A percentile compares a stretch with the other conserved stretches of the same genome.
phyloP scores from a whole-genome alignment of 2,329 filamentous ascomycete species.

The Epichloe glyceriae region DNA sequence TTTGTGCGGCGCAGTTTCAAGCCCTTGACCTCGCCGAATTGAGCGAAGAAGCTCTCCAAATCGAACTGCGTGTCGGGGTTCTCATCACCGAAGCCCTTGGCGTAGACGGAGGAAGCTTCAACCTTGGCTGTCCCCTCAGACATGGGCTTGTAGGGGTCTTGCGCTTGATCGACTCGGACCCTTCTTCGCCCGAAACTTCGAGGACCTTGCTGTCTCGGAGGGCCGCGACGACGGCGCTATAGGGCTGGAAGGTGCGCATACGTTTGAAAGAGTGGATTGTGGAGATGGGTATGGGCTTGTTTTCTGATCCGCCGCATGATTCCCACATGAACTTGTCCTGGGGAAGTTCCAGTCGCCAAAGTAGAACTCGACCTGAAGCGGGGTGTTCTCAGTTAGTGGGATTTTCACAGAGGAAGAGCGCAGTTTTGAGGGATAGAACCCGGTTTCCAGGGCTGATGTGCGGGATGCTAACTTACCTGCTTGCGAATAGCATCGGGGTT shows the following conservation, averaged over 20 bases:
- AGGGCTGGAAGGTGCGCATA: slow-evolving; percentile 90
- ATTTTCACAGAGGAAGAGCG: neutral
- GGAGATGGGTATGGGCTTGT: slow-evolving; percentile 68
- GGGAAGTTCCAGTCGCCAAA: slow-evolving; percentile 86
- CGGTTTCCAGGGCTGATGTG: neutral
- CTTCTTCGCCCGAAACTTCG: slow-evolving; percentile 60
- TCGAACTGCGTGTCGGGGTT: slow-evolving; percentile 79
- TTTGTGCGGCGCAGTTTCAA: slow-evolving; percentile 74
- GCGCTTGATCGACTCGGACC: slow-evolving; percentile 60
- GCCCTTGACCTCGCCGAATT: slow-evolving; percentile 64
- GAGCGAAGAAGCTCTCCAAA: slow-evolving; percentile 80
- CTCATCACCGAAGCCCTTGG: slow-evolving; percentile 86
- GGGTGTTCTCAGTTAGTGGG: neutral
- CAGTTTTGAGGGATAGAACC: neutral
- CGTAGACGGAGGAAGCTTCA: slow-evolving; percentile 70
- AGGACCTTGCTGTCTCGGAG: slow-evolving; percentile 66
- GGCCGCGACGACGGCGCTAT: slow-evolving; percentile 69
- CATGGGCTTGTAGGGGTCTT: slow-evolving; percentile 53
- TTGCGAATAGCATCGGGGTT: slow-evolving; percentile 72
- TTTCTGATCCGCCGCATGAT: slow-evolving; percentile 62
- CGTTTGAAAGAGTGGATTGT: slow-evolving; percentile 81
- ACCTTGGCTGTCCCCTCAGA: slow-evolving; percentile 49
- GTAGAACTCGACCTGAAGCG: slow-evolving; percentile 75
- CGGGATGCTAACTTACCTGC: slow-evolving; percentile 42
- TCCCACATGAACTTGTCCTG: slow-evolving; percentile 80